Conservation (phyloP, 805 yeast genomes). For the Zygoascus tannicola region DNA sequence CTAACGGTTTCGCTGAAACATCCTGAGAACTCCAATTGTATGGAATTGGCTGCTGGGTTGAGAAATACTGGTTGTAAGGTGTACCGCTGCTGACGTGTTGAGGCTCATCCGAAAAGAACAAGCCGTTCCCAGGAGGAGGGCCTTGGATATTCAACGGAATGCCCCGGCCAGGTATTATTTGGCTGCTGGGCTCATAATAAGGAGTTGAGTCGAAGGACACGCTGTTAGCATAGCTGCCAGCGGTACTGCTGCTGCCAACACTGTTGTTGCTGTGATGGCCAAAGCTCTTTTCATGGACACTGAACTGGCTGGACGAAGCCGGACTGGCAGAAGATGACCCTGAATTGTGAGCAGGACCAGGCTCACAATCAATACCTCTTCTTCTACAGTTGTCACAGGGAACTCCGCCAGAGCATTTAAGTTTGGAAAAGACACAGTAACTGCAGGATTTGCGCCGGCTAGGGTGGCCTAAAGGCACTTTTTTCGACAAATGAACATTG, state of each 20-base stretch:
- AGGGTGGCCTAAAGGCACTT: neutral
- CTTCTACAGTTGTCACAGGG: constrained; percentile 18
- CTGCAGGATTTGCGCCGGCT: constrained; percentile 10
- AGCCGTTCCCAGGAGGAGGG: neutral
- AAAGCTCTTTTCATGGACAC: too few species aligned
- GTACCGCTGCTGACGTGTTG: too few species aligned
- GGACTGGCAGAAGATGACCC: neutral
- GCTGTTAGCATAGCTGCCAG: too few species aligned
- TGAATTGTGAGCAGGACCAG: constrained; percentile 7
- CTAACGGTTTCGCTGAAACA: too few species aligned
- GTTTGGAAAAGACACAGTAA: constrained; percentile 12
- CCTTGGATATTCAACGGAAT: neutral
- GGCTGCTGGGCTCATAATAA: too few species aligned
- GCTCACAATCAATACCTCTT: constrained; percentile 13
- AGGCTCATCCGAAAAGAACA: neutral
- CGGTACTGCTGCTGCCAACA: too few species aligned
- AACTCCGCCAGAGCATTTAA: constrained; percentile 19
- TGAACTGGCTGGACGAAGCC: too few species aligned
- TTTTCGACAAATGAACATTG: constrained; percentile 10
- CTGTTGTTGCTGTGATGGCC: too few species aligned
- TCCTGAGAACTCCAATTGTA: too few species aligned
- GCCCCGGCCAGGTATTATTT: neutral
- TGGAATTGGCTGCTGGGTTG: too few species aligned
- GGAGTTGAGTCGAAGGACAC: too few species aligned
- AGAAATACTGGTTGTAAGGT: too few species aligned